Base-by-base conservation (phyloP, 768 basidiomycete species). In the Lentinula sp. region DNA sequence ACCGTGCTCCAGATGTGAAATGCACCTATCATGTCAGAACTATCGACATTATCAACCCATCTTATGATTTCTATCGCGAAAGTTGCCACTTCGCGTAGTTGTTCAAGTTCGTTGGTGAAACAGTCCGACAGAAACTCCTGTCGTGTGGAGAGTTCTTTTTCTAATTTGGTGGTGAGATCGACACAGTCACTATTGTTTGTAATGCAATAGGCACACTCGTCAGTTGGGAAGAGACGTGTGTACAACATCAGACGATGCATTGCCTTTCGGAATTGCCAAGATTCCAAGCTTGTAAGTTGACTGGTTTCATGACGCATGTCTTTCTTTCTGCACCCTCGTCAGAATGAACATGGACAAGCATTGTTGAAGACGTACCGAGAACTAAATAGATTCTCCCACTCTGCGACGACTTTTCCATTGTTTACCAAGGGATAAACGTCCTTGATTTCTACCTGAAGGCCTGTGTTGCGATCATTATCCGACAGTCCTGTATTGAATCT, bases 191-290 rank as follows among this genome's bases (percentile, higher is more conserved):
- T 18, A n/a, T 23, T 41, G 13, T 16, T n/a, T 4, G 18, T 55
- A 13, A 58, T 16, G 23, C 15, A 32, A 33, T 58, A 58, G 32
- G 43, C 57, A 12, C 4, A 16, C 13, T 45, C 33, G 43, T 58
- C 46, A 3, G 15, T 32, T 48, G 59, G 48, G 39, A 59, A 59
- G 48, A 59, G 43, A 39, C 59, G 59, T 4, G 59, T 36, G 23
- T 59, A 59, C 32, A 59, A n/a, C 59, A 59, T 59, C 3, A 59
- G 43, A 39, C 59, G 59, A 51, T 59, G 51, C 49, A 59, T 15
- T 32, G 59, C 59, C 28, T 51, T 49, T 13, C 20, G 49, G 18
- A 59, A 59, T 16, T 48, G 46, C 48, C 49, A 51, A 9, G 59
- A 32, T 59, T 61, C 59, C 52, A 16, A 20, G 32, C 13, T 6